Evolutionary conservation across 2,329 filamentous ascomycete genomes (phyloP).

Genomic region (Pestalotiopsis sp.): DNA sequence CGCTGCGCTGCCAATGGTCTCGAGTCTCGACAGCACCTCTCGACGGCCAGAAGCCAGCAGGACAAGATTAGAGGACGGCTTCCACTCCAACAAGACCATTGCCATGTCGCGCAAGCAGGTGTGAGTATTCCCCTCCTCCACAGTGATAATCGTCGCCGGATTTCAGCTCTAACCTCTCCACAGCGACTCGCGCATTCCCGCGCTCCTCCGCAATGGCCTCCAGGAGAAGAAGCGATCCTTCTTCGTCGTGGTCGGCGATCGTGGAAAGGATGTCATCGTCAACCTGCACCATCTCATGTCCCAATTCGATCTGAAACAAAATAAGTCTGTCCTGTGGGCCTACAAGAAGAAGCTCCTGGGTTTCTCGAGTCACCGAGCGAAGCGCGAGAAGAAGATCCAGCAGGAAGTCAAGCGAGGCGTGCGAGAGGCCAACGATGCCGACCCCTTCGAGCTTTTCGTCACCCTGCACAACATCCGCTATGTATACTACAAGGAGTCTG

Average conservation of each 20-base stretch:
- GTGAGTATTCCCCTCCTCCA: not conserved
- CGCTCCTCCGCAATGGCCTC: conserved; percentile 87
- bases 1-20: not conserved
- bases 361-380: conserved; percentile 94
- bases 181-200: conserved; percentile 86
- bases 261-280: conserved; percentile 94
- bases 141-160: not conserved
- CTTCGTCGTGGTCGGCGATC: conserved; percentile 94
- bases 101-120: conserved; percentile 7
- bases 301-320: conserved; percentile 85
- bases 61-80: not conserved
- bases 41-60: not conserved
- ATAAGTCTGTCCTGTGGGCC: conserved; percentile 96
- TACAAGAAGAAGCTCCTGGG: conserved; percentile 98
- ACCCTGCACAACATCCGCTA: conserved; percentile 97
- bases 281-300: conserved; percentile 76
- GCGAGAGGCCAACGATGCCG: conserved; percentile 86
- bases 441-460: conserved; percentile 96
- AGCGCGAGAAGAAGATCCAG: conserved; percentile 97
- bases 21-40: not conserved
- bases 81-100: not conserved
- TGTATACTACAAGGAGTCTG: conserved; percentile 99
- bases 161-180: not conserved
- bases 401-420: conserved; percentile 96
- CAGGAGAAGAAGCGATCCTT: conserved; percentile 98